These are phyloP conservation scores for Smallanthus sonchifolius DNA, from an alignment of 129 eudicot genomes.

Conservation along the genomic window DNA sequence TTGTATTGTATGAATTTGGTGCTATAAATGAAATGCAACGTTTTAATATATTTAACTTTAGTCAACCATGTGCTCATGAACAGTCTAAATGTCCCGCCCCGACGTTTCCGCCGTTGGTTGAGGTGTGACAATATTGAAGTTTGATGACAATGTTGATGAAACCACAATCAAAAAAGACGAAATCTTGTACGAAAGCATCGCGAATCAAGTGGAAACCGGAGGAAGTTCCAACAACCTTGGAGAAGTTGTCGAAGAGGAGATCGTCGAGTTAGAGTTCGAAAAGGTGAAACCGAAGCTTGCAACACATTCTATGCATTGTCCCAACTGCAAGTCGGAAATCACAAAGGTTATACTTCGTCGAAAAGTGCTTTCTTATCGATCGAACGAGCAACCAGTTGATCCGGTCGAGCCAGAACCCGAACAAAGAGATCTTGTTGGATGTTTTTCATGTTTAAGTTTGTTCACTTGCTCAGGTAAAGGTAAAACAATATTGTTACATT, in stretches of 20 bases:
- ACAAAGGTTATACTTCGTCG: constrained; percentile 61
- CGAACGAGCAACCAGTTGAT: neutral
- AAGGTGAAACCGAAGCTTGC: constrained; percentile 43
- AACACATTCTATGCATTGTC: constrained; percentile 56
- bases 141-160: neutral
- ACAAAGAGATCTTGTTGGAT: constrained; percentile 38
- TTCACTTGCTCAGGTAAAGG: constrained; percentile 43
- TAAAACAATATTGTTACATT: neutral
- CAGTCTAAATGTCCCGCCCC: too few species aligned
- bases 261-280: constrained; percentile 49
- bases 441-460: constrained; percentile 56
- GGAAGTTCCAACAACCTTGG: constrained; percentile 16
- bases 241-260: constrained; percentile 44
- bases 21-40: too few species aligned
- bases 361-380: neutral
- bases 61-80: too few species aligned
- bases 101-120: too few species aligned
- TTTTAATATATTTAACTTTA: too few species aligned
- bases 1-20: too few species aligned
- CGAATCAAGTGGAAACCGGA: neutral
- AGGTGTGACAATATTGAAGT: too few species aligned
- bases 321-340: constrained; percentile 41
- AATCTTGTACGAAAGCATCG: neutral
- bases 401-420: neutral
- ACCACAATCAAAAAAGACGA: neutral